Percentiles rank a stretch among this genome's conserved stretches.
Conservation (phyloP, 2,329 filamentous ascomycete species). For the Aspergillus sojae region DNA sequence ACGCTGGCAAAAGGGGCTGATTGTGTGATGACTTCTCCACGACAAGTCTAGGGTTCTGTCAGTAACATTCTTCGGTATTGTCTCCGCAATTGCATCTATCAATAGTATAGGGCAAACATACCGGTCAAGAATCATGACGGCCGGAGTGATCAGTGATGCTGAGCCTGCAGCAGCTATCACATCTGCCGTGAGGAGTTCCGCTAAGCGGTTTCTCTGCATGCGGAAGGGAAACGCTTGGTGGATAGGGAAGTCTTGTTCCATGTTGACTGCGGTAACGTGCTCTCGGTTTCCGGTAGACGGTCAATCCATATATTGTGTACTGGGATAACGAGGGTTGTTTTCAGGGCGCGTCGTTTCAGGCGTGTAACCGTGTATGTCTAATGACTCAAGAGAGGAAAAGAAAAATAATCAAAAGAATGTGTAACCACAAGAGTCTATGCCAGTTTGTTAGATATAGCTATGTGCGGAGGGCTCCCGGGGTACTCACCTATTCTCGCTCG, state of each 20-base stretch:
- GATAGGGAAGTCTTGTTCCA: slow-evolving; percentile 31
- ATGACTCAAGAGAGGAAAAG: slow-evolving; percentile 1
- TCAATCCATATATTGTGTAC: neutral
- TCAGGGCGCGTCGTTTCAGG: neutral
- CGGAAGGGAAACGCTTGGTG: slow-evolving; percentile 27
- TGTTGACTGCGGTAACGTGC: slow-evolving; percentile 13
- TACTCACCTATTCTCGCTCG: slow-evolving; percentile 6
- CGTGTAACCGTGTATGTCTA: neutral
- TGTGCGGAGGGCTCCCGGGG: neutral
- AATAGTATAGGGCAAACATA: slow-evolving; percentile 39
- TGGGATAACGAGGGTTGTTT: neutral
- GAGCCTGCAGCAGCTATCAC: slow-evolving; percentile 67
- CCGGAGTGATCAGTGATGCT: slow-evolving; percentile 72
- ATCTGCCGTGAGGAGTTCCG: slow-evolving; percentile 62
- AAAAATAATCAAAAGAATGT: slow-evolving; percentile 8
- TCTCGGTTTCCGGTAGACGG: neutral
- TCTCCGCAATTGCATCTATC: neutral
- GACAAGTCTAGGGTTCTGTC: slow-evolving; percentile 37
- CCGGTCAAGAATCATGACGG: slow-evolving; percentile 84
- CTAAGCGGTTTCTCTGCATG: slow-evolving; percentile 38
- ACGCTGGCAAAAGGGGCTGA: slow-evolving; percentile 35
- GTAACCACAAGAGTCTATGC: neutral
- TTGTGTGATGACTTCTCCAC: slow-evolving; percentile 45
- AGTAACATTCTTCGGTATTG: slow-evolving; percentile 2
- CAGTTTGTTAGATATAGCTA: neutral